A percentile compares a stretch with the other conserved stretches of the same genome.
phyloP scores from a whole-genome alignment of 352 stramenopile genomes.

The Pythium aquatile region DNA sequence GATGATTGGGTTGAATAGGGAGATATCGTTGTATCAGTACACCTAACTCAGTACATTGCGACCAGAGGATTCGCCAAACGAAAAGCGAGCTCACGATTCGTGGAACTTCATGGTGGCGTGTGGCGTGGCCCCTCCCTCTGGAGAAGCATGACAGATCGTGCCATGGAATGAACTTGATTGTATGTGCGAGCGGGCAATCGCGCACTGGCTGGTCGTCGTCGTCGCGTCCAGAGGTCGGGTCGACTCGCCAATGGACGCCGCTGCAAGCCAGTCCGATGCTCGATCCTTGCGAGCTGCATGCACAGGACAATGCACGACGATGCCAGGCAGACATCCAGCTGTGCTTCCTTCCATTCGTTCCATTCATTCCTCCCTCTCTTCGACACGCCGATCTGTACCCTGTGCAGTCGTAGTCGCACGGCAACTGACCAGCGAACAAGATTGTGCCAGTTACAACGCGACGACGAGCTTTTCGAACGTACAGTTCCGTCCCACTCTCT shows the following conservation, averaged over 20 bases:
- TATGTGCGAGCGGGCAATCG: neutral
- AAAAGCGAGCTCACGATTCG: neutral
- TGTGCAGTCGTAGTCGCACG: neutral
- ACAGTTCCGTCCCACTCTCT: conserved; percentile 7
- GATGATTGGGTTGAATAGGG: neutral
- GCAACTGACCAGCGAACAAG: neutral
- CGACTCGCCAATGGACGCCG: no score
- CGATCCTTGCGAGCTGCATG: neutral
- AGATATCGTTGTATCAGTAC: neutral
- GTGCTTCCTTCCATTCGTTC: neutral
- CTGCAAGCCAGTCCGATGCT: neutral
- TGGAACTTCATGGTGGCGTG: no score
- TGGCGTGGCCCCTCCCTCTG: neutral
- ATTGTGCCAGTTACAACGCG: conserved; percentile 2
- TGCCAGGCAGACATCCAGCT: neutral
- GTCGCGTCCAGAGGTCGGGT: no score
- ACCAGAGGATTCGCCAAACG: neutral
- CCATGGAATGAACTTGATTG: neutral
- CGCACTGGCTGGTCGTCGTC: neutral
- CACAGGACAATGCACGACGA: no score
- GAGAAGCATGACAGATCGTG: neutral
- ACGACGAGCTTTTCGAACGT: neutral
- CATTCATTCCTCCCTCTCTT: neutral
- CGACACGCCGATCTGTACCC: neutral
- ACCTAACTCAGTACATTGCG: conserved; percentile 1